Evolutionary conservation across 2,329 filamentous ascomycete species (phyloP).

Genomic region (Lachnellula cervina): DNA sequence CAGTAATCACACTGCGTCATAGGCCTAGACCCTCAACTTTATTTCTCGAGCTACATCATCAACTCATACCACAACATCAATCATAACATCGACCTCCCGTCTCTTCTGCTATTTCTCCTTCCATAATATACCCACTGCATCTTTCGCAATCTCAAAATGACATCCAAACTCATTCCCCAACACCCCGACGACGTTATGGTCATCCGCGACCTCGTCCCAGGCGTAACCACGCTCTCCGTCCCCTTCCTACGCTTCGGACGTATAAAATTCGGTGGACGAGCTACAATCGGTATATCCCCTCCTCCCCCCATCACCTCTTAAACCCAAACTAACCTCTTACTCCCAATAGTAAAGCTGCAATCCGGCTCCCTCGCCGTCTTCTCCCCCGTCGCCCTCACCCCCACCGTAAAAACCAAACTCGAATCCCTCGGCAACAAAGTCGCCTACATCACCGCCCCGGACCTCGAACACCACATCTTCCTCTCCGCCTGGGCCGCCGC

Average conservation of each 20-base stretch:
- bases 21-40: too few relatives aligned
- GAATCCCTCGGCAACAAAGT: constrained; percentile 65
- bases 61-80: too few relatives aligned
- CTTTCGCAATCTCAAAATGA: constrained; percentile 40
- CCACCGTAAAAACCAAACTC: constrained; percentile 62
- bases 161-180: constrained; percentile 58
- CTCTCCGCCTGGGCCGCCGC: constrained; percentile 76
- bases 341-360: constrained; percentile 64
- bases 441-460: constrained; percentile 79
- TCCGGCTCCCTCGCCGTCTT: constrained; percentile 80
- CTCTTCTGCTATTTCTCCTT: too few relatives aligned
- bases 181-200: constrained; percentile 84
- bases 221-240: constrained; percentile 71
- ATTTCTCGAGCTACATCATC: too few relatives aligned
- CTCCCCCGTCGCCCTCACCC: constrained; percentile 82
- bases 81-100: neutral
- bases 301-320: neutral
- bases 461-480: constrained; percentile 95
- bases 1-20: too few relatives aligned
- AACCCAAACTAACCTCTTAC: constrained; percentile 1
- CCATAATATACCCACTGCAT: neutral
- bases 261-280: constrained; percentile 80
- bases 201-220: constrained; percentile 76
- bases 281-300: constrained; percentile 62
- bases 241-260: constrained; percentile 79